Percentiles rank a stretch among this genome's conserved stretches.
These are phyloP conservation scores for Vararia minispora DNA, from an alignment of 768 basidiomycete genomes.

Conservation along the genomic window DNA sequence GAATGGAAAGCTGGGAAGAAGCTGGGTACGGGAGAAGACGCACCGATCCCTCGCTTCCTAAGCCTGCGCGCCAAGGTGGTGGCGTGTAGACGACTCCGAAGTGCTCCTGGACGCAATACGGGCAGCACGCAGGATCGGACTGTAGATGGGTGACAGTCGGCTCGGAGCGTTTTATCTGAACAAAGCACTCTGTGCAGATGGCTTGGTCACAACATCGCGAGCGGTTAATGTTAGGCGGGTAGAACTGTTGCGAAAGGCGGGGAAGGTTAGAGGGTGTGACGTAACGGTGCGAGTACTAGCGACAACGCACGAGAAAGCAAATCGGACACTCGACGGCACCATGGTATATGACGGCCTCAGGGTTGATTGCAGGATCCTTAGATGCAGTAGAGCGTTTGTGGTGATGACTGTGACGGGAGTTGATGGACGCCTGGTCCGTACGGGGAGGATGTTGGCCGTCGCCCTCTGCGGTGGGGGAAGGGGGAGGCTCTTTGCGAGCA, in stretches of 20 bases:
- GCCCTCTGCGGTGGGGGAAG: slow-evolving; percentile 29
- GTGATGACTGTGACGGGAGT: slow-evolving; percentile 28
- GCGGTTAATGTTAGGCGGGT: slow-evolving; percentile 93
- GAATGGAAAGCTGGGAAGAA: slow-evolving; percentile 8
- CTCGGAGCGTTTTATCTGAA: slow-evolving; percentile 95
- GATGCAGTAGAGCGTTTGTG: slow-evolving; percentile 42
- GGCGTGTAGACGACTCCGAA: slow-evolving; percentile 88
- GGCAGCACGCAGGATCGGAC: slow-evolving; percentile 94
- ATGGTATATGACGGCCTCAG: slow-evolving; percentile 75
- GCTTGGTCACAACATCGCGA: slow-evolving; percentile 98
- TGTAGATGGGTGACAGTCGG: slow-evolving; percentile 92
- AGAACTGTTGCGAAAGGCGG: slow-evolving; percentile 50
- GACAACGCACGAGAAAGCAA: slow-evolving; percentile 77
- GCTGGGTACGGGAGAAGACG: slow-evolving; percentile 18
- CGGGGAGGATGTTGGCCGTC: slow-evolving; percentile 34
- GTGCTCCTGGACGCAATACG: slow-evolving; percentile 95
- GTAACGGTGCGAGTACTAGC: slow-evolving; percentile 13
- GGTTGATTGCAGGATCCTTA: slow-evolving; percentile 54
- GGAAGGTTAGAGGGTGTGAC: slow-evolving; percentile 1
- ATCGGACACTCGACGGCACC: slow-evolving; percentile 93
- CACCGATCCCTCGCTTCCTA: slow-evolving; percentile 64
- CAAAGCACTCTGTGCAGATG: slow-evolving; percentile 98
- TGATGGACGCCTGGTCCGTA: slow-evolving; percentile 27
- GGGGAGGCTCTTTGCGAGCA: slow-evolving; percentile 56
- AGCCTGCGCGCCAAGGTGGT: slow-evolving; percentile 72